phyloP scores from a whole-genome alignment of 2,329 filamentous ascomycete genomes.

The Passalora sequoiae region DNA sequence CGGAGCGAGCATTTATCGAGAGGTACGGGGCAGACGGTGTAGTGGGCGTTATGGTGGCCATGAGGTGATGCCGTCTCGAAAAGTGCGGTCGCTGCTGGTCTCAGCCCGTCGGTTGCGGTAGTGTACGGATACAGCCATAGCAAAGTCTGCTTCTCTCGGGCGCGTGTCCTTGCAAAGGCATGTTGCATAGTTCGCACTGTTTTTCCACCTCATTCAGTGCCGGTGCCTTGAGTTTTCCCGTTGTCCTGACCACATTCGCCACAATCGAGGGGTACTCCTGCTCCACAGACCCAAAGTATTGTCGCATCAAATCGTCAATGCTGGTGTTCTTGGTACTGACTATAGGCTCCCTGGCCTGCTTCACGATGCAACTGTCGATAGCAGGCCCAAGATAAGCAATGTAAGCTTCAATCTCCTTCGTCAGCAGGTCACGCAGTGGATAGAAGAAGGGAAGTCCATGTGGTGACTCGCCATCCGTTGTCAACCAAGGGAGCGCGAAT shows the following conservation, averaged over 20 bases:
- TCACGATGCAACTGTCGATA: conserved; percentile 35
- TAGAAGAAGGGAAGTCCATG: conserved; percentile 63
- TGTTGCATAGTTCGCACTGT: conserved; percentile 63
- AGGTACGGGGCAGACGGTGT: too few species aligned
- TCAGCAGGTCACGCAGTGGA: conserved; percentile 78
- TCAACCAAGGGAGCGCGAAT: conserved; percentile 73
- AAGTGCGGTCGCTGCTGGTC: too few species aligned
- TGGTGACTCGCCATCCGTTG: conserved; percentile 66
- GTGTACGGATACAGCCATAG: conserved; percentile 59
- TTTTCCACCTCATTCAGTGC: conserved; percentile 30
- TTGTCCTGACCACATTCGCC: conserved; percentile 88
- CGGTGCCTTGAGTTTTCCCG: conserved; percentile 66
- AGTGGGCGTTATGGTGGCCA: too few species aligned
- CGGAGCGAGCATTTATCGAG: too few species aligned
- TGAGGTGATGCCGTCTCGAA: too few species aligned
- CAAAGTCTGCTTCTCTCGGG: conserved; percentile 48
- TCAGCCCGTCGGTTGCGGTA: conserved; percentile 13
- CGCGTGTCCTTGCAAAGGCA: conserved; percentile 48
- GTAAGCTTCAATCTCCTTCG: conserved; percentile 71
- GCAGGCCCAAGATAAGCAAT: conserved; percentile 38
- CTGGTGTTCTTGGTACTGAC: conserved; percentile 71
- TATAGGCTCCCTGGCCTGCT: conserved; percentile 32
- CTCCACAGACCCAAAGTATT: conserved; percentile 84
- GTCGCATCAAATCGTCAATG: conserved; percentile 83
- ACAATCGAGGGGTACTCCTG: conserved; percentile 84